phyloP scores from a whole-genome alignment of 1,284 basidiomycete species.

The Apiotrichum akiyoshidainum region DNA sequence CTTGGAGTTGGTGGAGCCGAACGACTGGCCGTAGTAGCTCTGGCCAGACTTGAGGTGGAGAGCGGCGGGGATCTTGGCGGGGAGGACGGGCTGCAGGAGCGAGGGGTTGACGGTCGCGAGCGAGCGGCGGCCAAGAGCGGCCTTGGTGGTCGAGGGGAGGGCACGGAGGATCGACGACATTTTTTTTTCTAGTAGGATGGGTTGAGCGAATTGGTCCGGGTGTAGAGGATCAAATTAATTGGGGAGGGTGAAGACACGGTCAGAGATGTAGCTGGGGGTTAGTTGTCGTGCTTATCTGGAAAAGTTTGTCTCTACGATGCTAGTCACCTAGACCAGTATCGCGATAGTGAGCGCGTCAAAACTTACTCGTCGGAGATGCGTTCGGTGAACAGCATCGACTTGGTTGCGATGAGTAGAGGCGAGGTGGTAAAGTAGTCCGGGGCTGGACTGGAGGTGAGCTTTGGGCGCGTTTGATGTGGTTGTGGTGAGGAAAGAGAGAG shows the following conservation, averaged over 20 bases:
- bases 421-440: background rate
- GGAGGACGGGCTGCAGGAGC: slow-evolving; percentile 30
- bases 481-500: background rate
- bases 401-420: background rate
- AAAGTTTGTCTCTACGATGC: too few relatives aligned
- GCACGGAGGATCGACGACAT: slow-evolving; percentile 26
- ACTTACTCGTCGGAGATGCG: slow-evolving; percentile 52
- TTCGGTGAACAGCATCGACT: slow-evolving; percentile 48
- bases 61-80: slow-evolving; percentile 64
- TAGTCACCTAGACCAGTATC: too few relatives aligned
- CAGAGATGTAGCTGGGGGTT: slow-evolving; percentile 45
- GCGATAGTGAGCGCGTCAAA: background rate
- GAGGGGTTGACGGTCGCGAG: slow-evolving; percentile 30
- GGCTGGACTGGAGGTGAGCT: background rate
- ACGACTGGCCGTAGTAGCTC: slow-evolving; percentile 81
- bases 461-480: background rate
- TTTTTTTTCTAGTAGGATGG: slow-evolving; percentile 1
- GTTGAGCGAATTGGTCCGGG: background rate
- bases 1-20: slow-evolving; percentile 81
- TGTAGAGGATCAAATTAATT: slow-evolving; percentile 25
- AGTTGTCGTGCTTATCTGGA: background rate
- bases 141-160: slow-evolving; percentile 6
- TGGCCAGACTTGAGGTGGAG: slow-evolving; percentile 93
- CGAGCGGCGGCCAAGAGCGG: slow-evolving; percentile 15
- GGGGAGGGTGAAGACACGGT: slow-evolving; percentile 46